Conservation (phyloP, 75 land plant genomes). For the Picea sitchensis region DNA sequence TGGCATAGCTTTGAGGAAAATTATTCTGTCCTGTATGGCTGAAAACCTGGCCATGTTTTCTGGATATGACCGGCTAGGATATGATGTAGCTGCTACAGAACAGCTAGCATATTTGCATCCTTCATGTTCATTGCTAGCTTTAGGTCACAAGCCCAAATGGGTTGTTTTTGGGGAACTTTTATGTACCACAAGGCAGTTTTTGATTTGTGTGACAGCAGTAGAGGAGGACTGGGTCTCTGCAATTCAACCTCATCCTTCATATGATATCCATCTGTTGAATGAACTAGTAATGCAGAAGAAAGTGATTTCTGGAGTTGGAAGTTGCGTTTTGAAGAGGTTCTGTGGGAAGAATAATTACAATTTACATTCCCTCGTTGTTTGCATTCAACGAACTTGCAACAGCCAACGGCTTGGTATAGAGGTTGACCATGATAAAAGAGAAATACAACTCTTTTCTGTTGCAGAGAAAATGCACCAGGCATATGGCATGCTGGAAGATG, state of each 20-base stretch:
- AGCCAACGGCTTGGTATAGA: constrained; percentile 48
- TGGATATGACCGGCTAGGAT: constrained; percentile 70
- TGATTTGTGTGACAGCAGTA: constrained; percentile 68
- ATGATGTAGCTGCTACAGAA: constrained; percentile 63
- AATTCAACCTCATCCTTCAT: constrained; percentile 38
- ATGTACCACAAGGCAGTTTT: constrained; percentile 47
- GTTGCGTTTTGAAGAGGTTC: constrained; percentile 38
- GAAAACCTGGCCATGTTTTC: constrained; percentile 74
- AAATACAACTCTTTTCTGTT: constrained; percentile 45
- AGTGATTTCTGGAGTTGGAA: constrained; percentile 39
- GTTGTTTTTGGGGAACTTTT: constrained; percentile 70
- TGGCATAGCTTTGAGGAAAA: constrained; percentile 40
- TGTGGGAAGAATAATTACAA: constrained; percentile 58
- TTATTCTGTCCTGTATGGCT: constrained; percentile 54
- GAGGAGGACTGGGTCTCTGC: constrained; percentile 37
- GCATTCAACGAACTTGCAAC: constrained; percentile 17
- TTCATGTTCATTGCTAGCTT: constrained; percentile 59
- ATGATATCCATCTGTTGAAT: constrained; percentile 37
- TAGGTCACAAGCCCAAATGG: constrained; percentile 61
- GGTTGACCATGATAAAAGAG: constrained; percentile 41
- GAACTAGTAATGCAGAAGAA: constrained; percentile 30
- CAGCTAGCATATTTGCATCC: constrained; percentile 68
- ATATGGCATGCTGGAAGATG: constrained; percentile 22
- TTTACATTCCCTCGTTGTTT: constrained; percentile 26
- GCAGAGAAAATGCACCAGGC: constrained; percentile 34